Evolutionary conservation across 805 yeast genomes (phyloP), one percentile per base, ranked within the genome.

Genomic region (Myxozyma monticola): DNA sequence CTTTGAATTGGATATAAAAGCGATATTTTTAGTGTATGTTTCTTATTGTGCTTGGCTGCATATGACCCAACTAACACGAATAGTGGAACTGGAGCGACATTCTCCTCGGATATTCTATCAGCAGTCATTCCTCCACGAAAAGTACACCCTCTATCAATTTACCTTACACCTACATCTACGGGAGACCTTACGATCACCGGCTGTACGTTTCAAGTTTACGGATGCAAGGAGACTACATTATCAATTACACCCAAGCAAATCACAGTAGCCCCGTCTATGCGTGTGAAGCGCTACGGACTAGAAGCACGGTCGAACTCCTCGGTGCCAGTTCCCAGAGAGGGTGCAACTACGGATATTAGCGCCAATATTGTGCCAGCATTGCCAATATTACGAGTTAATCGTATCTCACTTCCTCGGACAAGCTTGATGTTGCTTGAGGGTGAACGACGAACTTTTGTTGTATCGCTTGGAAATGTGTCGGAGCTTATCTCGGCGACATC

Each of bases 401-500:
- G 48, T 20, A 42, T 54, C 10, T 45, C 54, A 5, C 21, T 55
- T 3, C 43, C 77, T 18, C 83, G 81, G 58, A 80, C 80, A 2
- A 83, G 87, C 81, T 61, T 84, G 3, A 84, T 87, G 88, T 67
- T 88, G 14, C 67, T 88, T 10, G 95, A 88, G 62, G 96, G 96
- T 7, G 93, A 88, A 60, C 69, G 72, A 35, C 74, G 72, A 43
- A 56, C 63, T 1, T 78, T 85, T 51, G 68, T 73, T 1, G 65
- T 87, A 4, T 64, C 67, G 1, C 66, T 88, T 28, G 74, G 76
- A 41, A 88, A 88, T 64, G 71, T 76, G 17, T 81, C 91, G 0
- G 62, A 54, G 9, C 34, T 67, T 3, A 81, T 83, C 2, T 61
- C 74, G 0, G 79, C 84, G 37, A 78, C 81, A 47, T 73, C 76